Percentiles rank a stretch among this genome's conserved stretches.
phyloP scores from a whole-genome alignment of 805 yeast genomes.

The Hanseniaspora lachancei region DNA sequence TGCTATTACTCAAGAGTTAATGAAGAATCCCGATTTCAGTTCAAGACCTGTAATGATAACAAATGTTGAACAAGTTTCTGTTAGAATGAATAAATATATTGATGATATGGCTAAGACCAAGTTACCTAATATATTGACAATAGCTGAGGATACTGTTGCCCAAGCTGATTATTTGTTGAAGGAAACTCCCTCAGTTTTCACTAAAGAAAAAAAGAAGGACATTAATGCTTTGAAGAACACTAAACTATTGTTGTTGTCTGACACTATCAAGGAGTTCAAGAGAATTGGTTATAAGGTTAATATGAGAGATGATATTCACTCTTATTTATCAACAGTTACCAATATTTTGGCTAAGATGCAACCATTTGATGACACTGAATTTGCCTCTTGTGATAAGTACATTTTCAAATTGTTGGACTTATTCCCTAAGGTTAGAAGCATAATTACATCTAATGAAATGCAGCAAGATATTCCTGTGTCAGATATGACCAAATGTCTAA shows the following conservation, averaged over 20 bases:
- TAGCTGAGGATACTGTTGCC: slow-evolving; percentile 40
- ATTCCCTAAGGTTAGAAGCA: slow-evolving; percentile 63
- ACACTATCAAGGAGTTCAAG: slow-evolving; percentile 58
- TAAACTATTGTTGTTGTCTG: slow-evolving; percentile 65
- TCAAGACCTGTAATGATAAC: slow-evolving; percentile 45
- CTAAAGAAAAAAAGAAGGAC: slow-evolving; percentile 61
- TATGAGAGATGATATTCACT: slow-evolving; percentile 52
- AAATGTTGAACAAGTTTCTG: slow-evolving; percentile 37
- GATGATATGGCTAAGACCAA: slow-evolving; percentile 24
- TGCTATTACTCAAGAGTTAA: slow-evolving; percentile 20
- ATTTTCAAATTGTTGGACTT: slow-evolving; percentile 65
- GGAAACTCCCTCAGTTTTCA: slow-evolving; percentile 63
- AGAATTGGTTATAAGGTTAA: slow-evolving; percentile 62
- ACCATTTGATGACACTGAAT: slow-evolving; percentile 30
- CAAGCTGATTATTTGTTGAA: slow-evolving; percentile 51
- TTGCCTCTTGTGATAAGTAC: slow-evolving; percentile 38
- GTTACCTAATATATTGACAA: slow-evolving; percentile 39
- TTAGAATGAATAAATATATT: slow-evolving; percentile 42
- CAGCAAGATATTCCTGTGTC: slow-evolving; percentile 51
- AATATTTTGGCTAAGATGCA: slow-evolving; percentile 44
- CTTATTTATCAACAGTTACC: slow-evolving; percentile 49
- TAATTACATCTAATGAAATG: slow-evolving; percentile 40
- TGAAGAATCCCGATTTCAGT: slow-evolving; percentile 31
- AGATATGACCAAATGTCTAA: slow-evolving; percentile 65
- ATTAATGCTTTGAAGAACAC: slow-evolving; percentile 65